phyloP scores from a whole-genome alignment of 129 eudicot species.

The Flaveria ramosissima region DNA sequence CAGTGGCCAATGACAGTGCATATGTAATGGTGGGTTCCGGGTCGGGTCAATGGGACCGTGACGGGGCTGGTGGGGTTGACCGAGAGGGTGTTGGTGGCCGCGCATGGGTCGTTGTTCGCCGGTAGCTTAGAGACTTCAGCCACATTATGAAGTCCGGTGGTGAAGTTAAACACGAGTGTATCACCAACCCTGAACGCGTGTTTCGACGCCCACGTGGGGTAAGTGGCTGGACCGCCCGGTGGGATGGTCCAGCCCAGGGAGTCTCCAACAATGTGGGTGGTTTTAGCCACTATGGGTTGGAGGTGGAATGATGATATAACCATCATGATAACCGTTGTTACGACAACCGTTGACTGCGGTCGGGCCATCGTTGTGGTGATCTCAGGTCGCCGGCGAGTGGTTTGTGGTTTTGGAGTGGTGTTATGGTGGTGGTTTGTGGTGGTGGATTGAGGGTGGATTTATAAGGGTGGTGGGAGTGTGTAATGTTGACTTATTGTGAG shows the following conservation, averaged over 20 bases:
- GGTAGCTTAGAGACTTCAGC: constrained; percentile 49
- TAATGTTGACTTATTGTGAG: constrained; percentile 22
- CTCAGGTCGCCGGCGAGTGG: constrained; percentile 4
- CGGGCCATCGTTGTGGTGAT: constrained; percentile 15
- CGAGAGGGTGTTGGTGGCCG: constrained; percentile 46
- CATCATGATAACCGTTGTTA: constrained; percentile 9
- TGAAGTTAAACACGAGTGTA: constrained; percentile 51
- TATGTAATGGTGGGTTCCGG: constrained; percentile 52
- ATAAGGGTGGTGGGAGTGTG: constrained; percentile 14
- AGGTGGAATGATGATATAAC: constrained; percentile 18
- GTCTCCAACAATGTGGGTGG: constrained; percentile 41
- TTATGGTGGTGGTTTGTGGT: neutral
- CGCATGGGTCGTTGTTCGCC: constrained; percentile 50
- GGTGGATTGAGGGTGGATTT: constrained; percentile 5
- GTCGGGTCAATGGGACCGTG: constrained; percentile 34
- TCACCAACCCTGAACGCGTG: constrained; percentile 37
- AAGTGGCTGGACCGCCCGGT: constrained; percentile 18
- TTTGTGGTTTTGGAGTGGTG: neutral
- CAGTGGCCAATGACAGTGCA: constrained; percentile 57
- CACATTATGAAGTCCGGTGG: constrained; percentile 45
- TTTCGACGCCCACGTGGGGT: constrained; percentile 46
- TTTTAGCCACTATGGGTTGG: constrained; percentile 2
- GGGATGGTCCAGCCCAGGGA: constrained; percentile 42
- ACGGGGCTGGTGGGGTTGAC: constrained; percentile 46
- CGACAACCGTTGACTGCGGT: neutral